Conservation (phyloP, 148 eudicot genomes). For the Nepenthes mirabilis region DNA sequence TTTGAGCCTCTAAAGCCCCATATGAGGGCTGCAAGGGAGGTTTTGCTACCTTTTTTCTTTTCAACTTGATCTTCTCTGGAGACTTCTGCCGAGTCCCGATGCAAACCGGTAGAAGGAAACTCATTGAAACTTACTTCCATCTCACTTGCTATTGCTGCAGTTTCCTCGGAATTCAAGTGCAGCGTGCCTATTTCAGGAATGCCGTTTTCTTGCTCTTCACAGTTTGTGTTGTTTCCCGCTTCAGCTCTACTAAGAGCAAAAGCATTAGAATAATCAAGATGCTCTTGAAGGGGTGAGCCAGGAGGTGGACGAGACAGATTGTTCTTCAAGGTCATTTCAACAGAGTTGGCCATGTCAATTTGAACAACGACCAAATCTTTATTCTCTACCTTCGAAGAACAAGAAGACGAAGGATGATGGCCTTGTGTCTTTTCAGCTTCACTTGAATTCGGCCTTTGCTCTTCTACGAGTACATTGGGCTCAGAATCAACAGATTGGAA, state of each 20-base stretch:
- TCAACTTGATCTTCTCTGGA: constrained; percentile 18
- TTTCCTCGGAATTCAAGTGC: constrained; percentile 22
- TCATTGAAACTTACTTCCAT: constrained; percentile 31
- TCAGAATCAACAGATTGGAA: constrained; percentile 27
- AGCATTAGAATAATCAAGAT: constrained; percentile 20
- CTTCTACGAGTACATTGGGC: constrained; percentile 13
- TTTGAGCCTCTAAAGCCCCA: constrained; percentile 23
- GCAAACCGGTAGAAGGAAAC: constrained; percentile 10
- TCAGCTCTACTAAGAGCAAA: constrained; percentile 9
- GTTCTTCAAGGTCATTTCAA: constrained; percentile 15
- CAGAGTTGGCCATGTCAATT: constrained; percentile 13
- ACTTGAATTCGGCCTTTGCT: constrained; percentile 17
- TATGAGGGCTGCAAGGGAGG: constrained; percentile 21
- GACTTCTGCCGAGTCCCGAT: constrained; percentile 31
- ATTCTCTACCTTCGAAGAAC: constrained; percentile 28
- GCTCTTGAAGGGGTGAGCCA: constrained; percentile 27
- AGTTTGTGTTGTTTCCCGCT: constrained; percentile 14
- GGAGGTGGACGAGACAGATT: constrained; percentile 17
- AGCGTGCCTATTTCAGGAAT: constrained; percentile 14
- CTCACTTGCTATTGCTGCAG: constrained; percentile 27
- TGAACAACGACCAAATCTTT: constrained; percentile 17
- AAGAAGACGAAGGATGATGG: constrained; percentile 29
- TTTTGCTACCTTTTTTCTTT: constrained; percentile 23
- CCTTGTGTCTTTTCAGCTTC: constrained; percentile 21
- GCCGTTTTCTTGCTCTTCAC: constrained; percentile 19